A percentile compares a stretch with the other conserved stretches of the same genome.
Conservation (phyloP, 768 basidiomycete genomes). For the Lactarius indigo region DNA sequence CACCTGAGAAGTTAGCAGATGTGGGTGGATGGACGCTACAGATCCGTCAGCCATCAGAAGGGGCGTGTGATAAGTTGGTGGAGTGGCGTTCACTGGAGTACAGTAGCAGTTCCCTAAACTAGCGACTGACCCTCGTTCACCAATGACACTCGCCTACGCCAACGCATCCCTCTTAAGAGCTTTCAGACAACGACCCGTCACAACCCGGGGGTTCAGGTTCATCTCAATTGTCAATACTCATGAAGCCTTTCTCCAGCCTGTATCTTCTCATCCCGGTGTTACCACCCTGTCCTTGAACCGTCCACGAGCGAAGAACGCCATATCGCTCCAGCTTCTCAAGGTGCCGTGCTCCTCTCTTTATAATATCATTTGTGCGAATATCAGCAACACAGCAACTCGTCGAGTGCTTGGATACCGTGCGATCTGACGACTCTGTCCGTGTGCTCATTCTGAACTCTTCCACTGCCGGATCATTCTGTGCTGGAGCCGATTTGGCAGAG, state of each 20-base stretch:
- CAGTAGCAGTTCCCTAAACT: not conserved
- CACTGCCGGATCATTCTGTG: constrained; percentile 77
- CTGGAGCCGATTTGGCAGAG: constrained; percentile 87
- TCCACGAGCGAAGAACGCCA: constrained; percentile 23
- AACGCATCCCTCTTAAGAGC: not conserved
- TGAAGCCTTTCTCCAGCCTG: constrained; percentile 21
- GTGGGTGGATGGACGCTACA: not conserved
- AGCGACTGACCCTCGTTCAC: not conserved
- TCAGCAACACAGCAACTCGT: constrained; percentile 14
- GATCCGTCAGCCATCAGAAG: constrained; percentile 4
- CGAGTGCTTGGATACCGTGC: constrained; percentile 15
- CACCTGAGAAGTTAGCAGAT: constrained; percentile 58
- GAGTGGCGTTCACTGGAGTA: not conserved
- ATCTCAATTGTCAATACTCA: constrained; percentile 15
- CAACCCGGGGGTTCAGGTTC: constrained; percentile 9
- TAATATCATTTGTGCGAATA: not conserved
- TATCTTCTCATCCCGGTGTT: constrained; percentile 17
- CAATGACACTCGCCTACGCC: constrained; percentile 11
- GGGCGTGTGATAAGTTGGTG: not conserved
- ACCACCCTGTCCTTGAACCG: constrained; percentile 23
- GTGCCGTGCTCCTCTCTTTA: not conserved
- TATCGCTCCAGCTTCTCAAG: constrained; percentile 24
- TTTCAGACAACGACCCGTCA: not conserved
- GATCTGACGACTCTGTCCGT: constrained; percentile 59
- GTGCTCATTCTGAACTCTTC: constrained; percentile 83